Evolutionary conservation across 1,284 basidiomycete species (phyloP), one percentile per base, ranked within the genome.

Genomic region (Exobasidium cylindrosporum): DNA sequence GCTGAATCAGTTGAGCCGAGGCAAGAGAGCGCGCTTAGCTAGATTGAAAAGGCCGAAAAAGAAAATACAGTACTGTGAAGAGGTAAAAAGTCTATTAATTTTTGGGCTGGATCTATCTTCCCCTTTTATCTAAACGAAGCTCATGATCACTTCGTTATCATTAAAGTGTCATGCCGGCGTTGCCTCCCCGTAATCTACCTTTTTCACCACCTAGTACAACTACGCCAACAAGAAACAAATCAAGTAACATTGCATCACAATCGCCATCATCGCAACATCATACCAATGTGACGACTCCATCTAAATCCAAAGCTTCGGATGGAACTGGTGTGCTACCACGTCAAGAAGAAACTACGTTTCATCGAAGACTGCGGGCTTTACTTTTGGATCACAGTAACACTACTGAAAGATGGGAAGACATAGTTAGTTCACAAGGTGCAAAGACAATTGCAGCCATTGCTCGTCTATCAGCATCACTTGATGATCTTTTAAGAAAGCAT

Each of bases 321-420:
- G 47, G 5, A 28, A 24, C 47, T 7, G 53, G 53, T 14, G 13
- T 30, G 13, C 23, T 55, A 23, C 6, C 53, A 44, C 53, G 53
- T 23, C 21, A 35, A 55, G 53, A 55, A 35, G 53, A 55, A 28
- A 55, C 53, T 26, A 55, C 53, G 14, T 55, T 55, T 44, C 53
- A 55, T 44, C 53, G 53, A n/a, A 35, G 31, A 23, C 17, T 55
- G 23, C 53, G 53, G 21, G 21, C 2, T 5, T 24, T 55, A n/a
- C 53, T 55, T 35, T 35, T 21, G 53, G 53, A 55, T 44, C 53
- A 55, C 26, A 4, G 53, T 14, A 5, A 13, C 14, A 29, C 53
- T 31, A 4, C 21, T 14, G 31, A 35, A 14, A 44, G 21, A 14
- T 55, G 53, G 53, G 53, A 55, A 14, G 53, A 55, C 30, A 55